Percentiles rank a stretch among this genome's conserved stretches.
phyloP scores from a whole-genome alignment of 1,139 yeast species.

The Hanseniaspora uvarum region DNA sequence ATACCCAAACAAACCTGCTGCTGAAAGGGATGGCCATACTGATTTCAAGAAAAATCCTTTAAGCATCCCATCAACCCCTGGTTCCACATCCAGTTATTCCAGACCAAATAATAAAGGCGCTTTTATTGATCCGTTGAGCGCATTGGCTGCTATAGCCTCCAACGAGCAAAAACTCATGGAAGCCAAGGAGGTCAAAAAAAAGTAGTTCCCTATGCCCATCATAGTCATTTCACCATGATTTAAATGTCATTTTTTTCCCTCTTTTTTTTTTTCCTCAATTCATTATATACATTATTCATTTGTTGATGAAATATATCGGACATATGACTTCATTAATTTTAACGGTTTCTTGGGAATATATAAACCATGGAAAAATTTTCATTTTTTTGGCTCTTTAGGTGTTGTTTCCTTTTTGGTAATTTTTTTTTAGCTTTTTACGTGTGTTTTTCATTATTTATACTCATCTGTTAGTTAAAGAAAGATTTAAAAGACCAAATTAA shows the following conservation, averaged over 20 bases:
- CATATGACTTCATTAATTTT: no score
- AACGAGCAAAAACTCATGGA: constrained; percentile 20
- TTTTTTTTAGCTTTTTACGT: neutral
- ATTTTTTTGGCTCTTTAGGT: no score
- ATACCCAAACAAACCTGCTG: constrained; percentile 4
- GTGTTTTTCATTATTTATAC: neutral
- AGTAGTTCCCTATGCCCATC: neutral
- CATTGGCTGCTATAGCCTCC: constrained; percentile 33
- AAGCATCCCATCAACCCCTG: neutral
- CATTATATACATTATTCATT: no score
- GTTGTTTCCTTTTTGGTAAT: neutral
- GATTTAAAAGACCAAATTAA: neutral
- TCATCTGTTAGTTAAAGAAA: neutral
- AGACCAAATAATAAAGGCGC: neutral
- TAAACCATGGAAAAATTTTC: no score
- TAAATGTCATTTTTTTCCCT: neutral
- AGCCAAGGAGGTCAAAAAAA: constrained; percentile 1
- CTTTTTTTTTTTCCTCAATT: neutral
- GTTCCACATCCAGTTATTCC: neutral
- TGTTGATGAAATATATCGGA: no score
- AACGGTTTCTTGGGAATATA: no score
- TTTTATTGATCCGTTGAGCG: constrained; percentile 31
- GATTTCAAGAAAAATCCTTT: neutral
- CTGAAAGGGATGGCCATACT: neutral
- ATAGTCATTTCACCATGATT: neutral